Evolutionary conservation across 768 basidiomycete species (phyloP).

Genomic region (Pisolithus albus): DNA sequence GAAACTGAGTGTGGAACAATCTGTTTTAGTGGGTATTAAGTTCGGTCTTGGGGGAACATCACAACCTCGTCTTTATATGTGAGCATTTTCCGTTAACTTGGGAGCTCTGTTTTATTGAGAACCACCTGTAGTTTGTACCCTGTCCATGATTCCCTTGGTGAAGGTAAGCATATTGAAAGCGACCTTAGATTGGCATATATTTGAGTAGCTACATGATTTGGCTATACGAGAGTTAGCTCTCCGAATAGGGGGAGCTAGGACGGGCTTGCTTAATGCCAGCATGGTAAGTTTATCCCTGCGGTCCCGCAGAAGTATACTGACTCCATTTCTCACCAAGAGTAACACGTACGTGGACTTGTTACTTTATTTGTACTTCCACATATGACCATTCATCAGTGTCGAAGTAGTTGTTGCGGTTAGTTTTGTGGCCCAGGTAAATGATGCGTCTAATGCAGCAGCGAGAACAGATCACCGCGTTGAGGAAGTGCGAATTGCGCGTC

Average conservation of each 20-base stretch:
- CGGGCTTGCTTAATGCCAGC: constrained; percentile 76
- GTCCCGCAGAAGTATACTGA: not conserved
- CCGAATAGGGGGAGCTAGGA: constrained; percentile 68
- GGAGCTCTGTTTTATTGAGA: not conserved
- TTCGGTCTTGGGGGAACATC: constrained; percentile 39
- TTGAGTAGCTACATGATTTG: constrained; percentile 63
- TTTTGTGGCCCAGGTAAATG: constrained; percentile 2
- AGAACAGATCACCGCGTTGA: constrained; percentile 64
- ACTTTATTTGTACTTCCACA: not conserved
- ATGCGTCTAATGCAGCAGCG: constrained; percentile 1
- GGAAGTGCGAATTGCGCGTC: constrained; percentile 73
- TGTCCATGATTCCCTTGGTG: constrained; percentile 73
- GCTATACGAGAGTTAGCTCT: constrained; percentile 66
- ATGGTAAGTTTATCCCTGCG: constrained; percentile 41
- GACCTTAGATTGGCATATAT: constrained; percentile 1
- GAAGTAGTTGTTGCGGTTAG: constrained; percentile 68
- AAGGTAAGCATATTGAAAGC: constrained; percentile 37
- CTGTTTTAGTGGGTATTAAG: constrained; percentile 48
- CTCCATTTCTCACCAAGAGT: constrained; percentile 35
- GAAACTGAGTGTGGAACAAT: not conserved
- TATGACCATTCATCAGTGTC: constrained; percentile 32
- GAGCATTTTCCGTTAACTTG: constrained; percentile 17
- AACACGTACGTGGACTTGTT: constrained; percentile 48
- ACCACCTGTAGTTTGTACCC: constrained; percentile 44
- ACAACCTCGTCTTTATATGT: constrained; percentile 59